Evolutionary conservation across 345 rosid species (phyloP).

Genomic region (Camelina neglecta): DNA sequence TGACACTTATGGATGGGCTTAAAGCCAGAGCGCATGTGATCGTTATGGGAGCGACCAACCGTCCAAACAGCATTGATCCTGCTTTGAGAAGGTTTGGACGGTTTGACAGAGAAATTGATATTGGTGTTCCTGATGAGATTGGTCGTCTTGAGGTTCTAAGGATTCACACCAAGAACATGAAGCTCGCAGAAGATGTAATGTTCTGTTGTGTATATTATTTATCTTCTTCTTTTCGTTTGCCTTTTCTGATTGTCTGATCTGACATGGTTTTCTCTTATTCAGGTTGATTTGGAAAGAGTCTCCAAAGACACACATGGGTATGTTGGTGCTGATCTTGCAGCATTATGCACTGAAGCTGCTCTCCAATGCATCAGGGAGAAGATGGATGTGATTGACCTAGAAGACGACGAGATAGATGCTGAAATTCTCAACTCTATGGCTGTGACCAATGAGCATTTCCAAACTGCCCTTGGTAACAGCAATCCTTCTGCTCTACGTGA

Average conservation of each 20-base stretch:
- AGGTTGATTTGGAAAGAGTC: conserved; percentile 64
- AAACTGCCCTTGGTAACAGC: conserved; percentile 72
- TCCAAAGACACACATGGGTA: conserved; percentile 65
- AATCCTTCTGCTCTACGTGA: conserved; percentile 79
- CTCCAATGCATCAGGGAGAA: conserved; percentile 77
- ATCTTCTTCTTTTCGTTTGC: neutral
- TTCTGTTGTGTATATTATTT: neutral
- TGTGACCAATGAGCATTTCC: conserved; percentile 69
- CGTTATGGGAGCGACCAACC: conserved; percentile 96
- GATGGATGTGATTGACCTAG: conserved; percentile 76
- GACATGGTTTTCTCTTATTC: conserved; percentile 11
- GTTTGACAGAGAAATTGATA: conserved; percentile 91
- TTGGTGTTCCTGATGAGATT: conserved; percentile 95
- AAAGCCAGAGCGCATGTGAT: conserved; percentile 89
- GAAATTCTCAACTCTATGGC: conserved; percentile 75
- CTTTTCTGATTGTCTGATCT: conserved; percentile 6
- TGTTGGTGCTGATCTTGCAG: conserved; percentile 79
- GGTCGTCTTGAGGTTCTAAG: conserved; percentile 98
- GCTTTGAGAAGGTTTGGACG: conserved; percentile 94
- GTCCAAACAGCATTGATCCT: conserved; percentile 92
- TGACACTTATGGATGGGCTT: conserved; percentile 96
- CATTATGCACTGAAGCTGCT: conserved; percentile 75
- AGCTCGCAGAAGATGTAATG: conserved; percentile 87
- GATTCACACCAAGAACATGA: conserved; percentile 97
- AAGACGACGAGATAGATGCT: conserved; percentile 71